Base-by-base conservation (phyloP, 2,329 filamentous ascomycete genomes). In the Aspergillus proliferans region DNA sequence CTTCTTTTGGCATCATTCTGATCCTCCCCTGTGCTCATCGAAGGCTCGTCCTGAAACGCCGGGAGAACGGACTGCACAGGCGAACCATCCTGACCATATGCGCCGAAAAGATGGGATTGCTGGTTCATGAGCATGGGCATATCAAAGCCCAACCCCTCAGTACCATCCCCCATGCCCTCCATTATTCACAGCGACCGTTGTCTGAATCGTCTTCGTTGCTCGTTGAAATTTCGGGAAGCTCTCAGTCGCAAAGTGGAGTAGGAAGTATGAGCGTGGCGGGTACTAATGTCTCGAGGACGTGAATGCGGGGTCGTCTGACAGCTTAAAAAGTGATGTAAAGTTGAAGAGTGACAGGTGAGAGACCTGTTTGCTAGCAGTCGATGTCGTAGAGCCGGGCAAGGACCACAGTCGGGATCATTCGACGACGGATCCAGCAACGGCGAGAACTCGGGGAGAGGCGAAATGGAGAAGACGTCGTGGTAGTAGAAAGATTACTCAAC, bases 1-100 rank as follows among this genome's bases (percentile, higher is more conserved):
- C 91, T 81, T 66, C 90, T 80, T 77, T 95, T 97, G 18, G 90
- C 83, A 63, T 96, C 92, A 60, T 85, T 88, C 47, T 79, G 79
- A 59, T 78, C 76, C 46, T 80, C 75, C 45, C 73, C 71, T 48
- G 66, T 58, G 39, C 65, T 66, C 49, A 68, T 61, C 53, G 68
- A 59, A 46, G 75, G 66, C 47, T 79, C 76, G 52, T 75, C 72
- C 18, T 66, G 60, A 49, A 70, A 74, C 39, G 66, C 62, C 19
- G 58, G 59, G 45, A 70, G 76, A 48, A 80, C 71, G 47, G 81
- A 74, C 47, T 73, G 69, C 51, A 84, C 74, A 8, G 82, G 73
- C 48, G 86, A 71, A 43, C 79, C 79, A 61, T 87, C 83, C 41
- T 76, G 70, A 41, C 72, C 68, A 60, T 85, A 87, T 47, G 72